Evolutionary conservation across 352 stramenopile species (phyloP), one percentile per base, ranked within the genome.

Genomic region (Phytopythium mirpurense): DNA sequence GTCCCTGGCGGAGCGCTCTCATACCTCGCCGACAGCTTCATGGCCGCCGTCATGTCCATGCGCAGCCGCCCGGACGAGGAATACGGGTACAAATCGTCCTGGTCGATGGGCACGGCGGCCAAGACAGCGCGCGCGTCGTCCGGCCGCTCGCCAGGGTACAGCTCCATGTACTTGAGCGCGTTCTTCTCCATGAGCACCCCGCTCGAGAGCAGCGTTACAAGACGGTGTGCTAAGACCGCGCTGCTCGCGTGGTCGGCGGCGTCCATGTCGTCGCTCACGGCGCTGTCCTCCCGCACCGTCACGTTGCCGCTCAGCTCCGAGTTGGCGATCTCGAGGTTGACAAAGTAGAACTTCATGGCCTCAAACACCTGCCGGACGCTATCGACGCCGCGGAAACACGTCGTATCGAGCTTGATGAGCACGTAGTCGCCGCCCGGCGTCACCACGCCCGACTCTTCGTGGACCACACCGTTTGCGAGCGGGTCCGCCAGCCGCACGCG

Each of bases 301-400:
- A 88, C 62, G 32, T 74, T 48, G n/a, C 70, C 74, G 1, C 77
- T 50, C 35, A 67, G 64, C 40, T 86, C 74, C 5, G 74, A 83
- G 49, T 84, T 71, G 42, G 50, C 71, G 47, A 84, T 78, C 63
- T 88, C 77, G 31, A 83, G 67, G 55, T 83, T 83, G 43, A 59
- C 54, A 21, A 79, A 64, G 64, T 79, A 86, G 53, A 67, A 79
- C 29, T 65, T 48, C 34, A 82, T 65, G 18, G 78, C 61, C 23
- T 86, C 74, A 45, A 79, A 82, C 10, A 86, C 61, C 31, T 78
- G 61, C 34, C 68, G 62, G 6, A 79, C 72, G 21, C 61, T 69
- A 5, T 26, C 26, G 18, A 74, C 32, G 0, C 56, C 63, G 7
- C 52, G 51, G 59, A 85, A 82, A n/a, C 68, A 65, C 5, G 65